Conservation (phyloP, 768 basidiomycete species). For the Auriscalpium vulgare region DNA sequence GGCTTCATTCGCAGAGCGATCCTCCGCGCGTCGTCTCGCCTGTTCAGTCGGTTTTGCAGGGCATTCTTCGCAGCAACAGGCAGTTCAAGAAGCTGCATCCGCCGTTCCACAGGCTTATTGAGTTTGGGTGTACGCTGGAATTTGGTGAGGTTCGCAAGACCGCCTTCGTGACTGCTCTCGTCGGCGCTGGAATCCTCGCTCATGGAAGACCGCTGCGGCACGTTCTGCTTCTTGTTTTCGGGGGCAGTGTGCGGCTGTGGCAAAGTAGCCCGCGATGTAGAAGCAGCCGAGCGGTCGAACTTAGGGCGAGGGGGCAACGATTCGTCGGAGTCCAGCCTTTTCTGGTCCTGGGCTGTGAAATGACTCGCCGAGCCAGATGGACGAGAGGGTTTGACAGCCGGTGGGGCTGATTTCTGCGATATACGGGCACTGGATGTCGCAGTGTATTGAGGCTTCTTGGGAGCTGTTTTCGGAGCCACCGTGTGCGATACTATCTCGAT, state of each 20-base stretch:
- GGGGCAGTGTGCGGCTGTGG: not conserved
- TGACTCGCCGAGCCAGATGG: slow-evolving; percentile 13
- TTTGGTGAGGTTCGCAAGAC: slow-evolving; percentile 11
- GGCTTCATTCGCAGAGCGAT: slow-evolving; percentile 70
- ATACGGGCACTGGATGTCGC: slow-evolving; percentile 23
- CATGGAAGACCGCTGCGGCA: slow-evolving; percentile 34
- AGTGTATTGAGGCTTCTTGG: not conserved
- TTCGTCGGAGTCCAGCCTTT: slow-evolving; percentile 28
- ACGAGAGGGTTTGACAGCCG: not conserved
- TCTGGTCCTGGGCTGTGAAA: slow-evolving; percentile 24
- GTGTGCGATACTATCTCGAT: slow-evolving; percentile 44
- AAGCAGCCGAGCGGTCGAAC: slow-evolving; percentile 20
- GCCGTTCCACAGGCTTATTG: slow-evolving; percentile 47
- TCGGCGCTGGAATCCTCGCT: slow-evolving; percentile 38
- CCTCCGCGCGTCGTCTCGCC: slow-evolving; percentile 54
- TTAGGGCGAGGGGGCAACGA: slow-evolving; percentile 29
- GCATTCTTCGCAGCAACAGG: slow-evolving; percentile 35
- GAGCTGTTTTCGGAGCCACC: slow-evolving; percentile 2
- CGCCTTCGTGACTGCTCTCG: slow-evolving; percentile 29
- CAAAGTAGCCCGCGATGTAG: not conserved
- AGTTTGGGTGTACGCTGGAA: slow-evolving; percentile 30
- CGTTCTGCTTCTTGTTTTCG: slow-evolving; percentile 3
- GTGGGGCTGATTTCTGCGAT: not conserved
- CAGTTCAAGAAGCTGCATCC: slow-evolving; percentile 56
- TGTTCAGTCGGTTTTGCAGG: slow-evolving; percentile 41